Conservation (phyloP, 2,329 filamentous ascomycete species). For the Ustulina deusta region DNA sequence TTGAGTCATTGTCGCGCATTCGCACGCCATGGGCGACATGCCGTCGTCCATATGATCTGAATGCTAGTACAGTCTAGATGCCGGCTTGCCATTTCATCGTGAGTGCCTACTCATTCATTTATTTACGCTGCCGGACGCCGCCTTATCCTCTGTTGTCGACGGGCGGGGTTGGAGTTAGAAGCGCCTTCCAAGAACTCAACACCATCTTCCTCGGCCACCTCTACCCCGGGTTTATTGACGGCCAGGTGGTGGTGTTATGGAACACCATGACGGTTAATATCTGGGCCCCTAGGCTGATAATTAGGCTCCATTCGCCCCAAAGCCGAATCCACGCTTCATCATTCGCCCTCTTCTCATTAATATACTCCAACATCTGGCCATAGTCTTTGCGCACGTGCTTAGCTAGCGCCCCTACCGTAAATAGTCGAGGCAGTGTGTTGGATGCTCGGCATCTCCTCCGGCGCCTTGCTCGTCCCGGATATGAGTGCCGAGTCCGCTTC, state of each 20-base stretch:
- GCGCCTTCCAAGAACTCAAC: not conserved
- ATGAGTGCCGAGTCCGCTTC: constrained; percentile 53
- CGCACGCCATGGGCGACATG: too few species aligned
- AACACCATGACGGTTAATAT: not conserved
- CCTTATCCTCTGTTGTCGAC: too few species aligned
- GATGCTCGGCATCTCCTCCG: constrained; percentile 52
- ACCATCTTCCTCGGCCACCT: not conserved
- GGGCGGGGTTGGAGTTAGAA: too few species aligned
- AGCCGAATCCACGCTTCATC: constrained; percentile 55
- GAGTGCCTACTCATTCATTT: too few species aligned
- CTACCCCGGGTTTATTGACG: not conserved
- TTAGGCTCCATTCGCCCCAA: not conserved
- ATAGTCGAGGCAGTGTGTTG: constrained; percentile 56
- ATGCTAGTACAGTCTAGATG: too few species aligned
- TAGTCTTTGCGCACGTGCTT: constrained; percentile 58
- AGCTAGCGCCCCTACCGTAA: constrained; percentile 43
- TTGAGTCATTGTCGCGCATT: too few species aligned
- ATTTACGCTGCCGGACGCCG: too few species aligned
- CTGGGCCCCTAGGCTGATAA: not conserved
- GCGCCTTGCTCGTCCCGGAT: constrained; percentile 47
- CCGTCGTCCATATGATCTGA: too few species aligned
- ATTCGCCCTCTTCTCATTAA: constrained; percentile 52
- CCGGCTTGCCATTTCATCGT: too few species aligned
- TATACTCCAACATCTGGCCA: constrained; percentile 51
- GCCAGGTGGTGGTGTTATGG: too few species aligned